phyloP scores from a whole-genome alignment of 73 alveolate genomes.

The Breviolum minutum region DNA sequence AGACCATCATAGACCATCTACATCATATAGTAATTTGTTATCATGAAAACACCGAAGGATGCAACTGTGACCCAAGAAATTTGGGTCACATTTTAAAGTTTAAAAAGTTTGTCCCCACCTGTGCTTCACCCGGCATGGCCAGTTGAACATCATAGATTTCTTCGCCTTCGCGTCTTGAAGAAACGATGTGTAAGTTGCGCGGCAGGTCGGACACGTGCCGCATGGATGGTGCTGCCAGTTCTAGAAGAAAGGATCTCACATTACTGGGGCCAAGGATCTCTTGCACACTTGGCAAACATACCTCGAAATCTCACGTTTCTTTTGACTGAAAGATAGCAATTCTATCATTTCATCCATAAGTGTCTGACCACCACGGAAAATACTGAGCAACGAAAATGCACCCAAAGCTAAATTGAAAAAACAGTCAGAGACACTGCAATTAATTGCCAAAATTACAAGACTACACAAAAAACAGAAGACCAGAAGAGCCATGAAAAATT shows the following conservation, averaged over 20 bases:
- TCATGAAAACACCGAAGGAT: too few relatives aligned
- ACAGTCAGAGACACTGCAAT: background rate
- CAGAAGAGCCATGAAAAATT: too few relatives aligned
- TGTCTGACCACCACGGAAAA: too few relatives aligned
- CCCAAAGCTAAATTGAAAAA: background rate
- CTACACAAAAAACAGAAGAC: background rate
- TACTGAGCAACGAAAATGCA: too few relatives aligned
- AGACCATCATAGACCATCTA: too few relatives aligned
- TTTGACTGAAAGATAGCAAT: background rate
- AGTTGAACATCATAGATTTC: constrained; percentile 29
- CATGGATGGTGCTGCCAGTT: constrained; percentile 68
- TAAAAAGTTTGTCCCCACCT: background rate
- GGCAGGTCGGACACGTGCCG: constrained; percentile 67
- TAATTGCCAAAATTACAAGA: too few relatives aligned
- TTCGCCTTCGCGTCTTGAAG: background rate
- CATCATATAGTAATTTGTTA: too few relatives aligned
- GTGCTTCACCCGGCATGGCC: constrained; percentile 39
- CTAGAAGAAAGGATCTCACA: constrained; percentile 2
- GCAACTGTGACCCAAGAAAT: too few relatives aligned
- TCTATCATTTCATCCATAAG: too few relatives aligned
- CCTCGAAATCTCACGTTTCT: background rate
- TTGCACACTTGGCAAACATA: background rate
- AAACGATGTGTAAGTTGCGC: constrained; percentile 47
- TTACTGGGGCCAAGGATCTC: constrained; percentile 33
- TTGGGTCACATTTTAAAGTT: background rate